Conservation (phyloP, 2,329 filamentous ascomycete species). For the Diaporthe ampelina region DNA sequence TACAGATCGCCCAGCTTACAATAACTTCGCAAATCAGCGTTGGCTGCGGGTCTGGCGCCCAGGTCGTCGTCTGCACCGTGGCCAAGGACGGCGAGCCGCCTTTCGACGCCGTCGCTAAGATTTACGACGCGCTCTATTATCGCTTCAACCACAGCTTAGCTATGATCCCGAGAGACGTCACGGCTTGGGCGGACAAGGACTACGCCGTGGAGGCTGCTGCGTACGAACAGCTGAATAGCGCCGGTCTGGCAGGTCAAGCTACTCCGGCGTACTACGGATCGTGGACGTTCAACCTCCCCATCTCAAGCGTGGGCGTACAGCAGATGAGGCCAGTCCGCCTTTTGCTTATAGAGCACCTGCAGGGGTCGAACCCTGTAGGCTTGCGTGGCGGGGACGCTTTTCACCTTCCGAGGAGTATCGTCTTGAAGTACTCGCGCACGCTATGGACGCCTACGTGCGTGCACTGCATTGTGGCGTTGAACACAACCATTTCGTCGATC, state of each 20-base stretch:
- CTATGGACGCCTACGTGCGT: slow-evolving; percentile 6
- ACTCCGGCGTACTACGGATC: background rate
- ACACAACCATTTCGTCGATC: background rate
- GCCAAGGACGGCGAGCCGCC: background rate
- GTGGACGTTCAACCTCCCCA: background rate
- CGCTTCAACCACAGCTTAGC: background rate
- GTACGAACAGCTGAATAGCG: background rate
- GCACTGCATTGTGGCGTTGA: slow-evolving; percentile 5
- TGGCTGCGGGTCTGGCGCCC: background rate
- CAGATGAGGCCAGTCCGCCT: background rate
- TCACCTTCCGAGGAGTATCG: background rate
- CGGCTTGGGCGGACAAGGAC: slow-evolving; percentile 3
- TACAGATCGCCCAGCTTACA: background rate
- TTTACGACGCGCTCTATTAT: background rate
- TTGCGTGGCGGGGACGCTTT: background rate
- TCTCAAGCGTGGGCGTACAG: background rate
- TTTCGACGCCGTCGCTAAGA: no score
- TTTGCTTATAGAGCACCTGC: background rate
- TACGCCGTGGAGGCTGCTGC: background rate
- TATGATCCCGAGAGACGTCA: background rate
- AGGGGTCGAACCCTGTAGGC: background rate
- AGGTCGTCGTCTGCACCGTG: slow-evolving; percentile 2
- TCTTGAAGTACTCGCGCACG: background rate
- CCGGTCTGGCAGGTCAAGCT: background rate
- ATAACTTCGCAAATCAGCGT: background rate